phyloP scores from a whole-genome alignment of 2,329 filamentous ascomycete genomes.

The Hortaea sp. region DNA sequence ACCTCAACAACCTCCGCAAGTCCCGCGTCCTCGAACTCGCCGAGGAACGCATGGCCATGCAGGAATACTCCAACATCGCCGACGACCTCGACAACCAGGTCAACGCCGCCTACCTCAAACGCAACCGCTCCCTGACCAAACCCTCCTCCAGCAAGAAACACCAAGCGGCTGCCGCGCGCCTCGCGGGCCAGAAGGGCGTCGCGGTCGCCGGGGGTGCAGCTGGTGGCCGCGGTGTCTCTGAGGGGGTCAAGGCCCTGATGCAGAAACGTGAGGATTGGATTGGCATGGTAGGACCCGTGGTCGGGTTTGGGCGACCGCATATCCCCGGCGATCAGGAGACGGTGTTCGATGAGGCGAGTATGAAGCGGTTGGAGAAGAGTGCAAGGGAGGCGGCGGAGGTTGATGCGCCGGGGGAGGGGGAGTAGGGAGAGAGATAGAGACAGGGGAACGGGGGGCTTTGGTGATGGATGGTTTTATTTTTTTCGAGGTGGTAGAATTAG shows the following conservation, averaged over 20 bases:
- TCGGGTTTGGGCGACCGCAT: slow-evolving; percentile 68
- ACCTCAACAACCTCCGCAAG: slow-evolving; percentile 86
- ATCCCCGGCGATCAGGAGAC: slow-evolving; percentile 65
- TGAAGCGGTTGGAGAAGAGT: slow-evolving; percentile 62
- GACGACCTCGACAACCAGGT: slow-evolving; percentile 94
- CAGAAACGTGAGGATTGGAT: slow-evolving; percentile 84
- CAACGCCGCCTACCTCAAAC: slow-evolving; percentile 89
- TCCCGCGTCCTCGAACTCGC: slow-evolving; percentile 76
- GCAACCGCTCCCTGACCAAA: slow-evolving; percentile 91
- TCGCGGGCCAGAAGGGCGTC: slow-evolving; percentile 45
- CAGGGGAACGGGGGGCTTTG: no score
- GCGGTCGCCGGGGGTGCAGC: slow-evolving; percentile 52
- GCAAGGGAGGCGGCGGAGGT: slow-evolving; percentile 63
- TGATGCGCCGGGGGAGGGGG: not conserved
- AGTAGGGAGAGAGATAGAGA: no score
- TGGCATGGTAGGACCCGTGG: slow-evolving; percentile 80
- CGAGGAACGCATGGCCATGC: slow-evolving; percentile 85
- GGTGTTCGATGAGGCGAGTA: slow-evolving; percentile 64
- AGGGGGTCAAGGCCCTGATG: slow-evolving; percentile 86
- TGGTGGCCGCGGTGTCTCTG: slow-evolving; percentile 72
- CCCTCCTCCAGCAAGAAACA: slow-evolving; percentile 49
- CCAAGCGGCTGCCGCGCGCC: slow-evolving; percentile 34
- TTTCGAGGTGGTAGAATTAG: no score
- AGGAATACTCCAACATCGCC: slow-evolving; percentile 93
- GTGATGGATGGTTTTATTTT: no score